A percentile compares a stretch with the other conserved stretches of the same genome.
These are phyloP conservation scores for Hymenoscyphus linearis DNA, from an alignment of 2,329 filamentous ascomycete genomes.

Conservation along the genomic window DNA sequence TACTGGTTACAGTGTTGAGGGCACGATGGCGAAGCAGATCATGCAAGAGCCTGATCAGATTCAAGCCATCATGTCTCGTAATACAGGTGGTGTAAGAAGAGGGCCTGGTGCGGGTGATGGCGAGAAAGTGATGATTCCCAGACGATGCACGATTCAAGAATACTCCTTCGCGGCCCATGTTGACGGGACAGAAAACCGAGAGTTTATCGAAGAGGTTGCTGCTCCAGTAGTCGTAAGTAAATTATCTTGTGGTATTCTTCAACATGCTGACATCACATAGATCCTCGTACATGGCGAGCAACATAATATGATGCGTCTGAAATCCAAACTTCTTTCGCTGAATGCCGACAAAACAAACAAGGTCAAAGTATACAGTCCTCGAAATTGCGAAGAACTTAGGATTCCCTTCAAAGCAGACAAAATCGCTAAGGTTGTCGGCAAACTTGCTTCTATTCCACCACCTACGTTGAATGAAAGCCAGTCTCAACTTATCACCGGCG, in stretches of 20 bases:
- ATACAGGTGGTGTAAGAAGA: conserved; percentile 56
- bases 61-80: conserved; percentile 83
- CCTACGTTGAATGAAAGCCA: conserved; percentile 39
- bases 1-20: conserved; percentile 96
- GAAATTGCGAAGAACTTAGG: conserved; percentile 89
- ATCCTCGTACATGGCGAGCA: conserved; percentile 96
- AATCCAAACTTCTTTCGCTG: conserved; percentile 89
- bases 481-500: conserved; percentile 69
- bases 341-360: conserved; percentile 74
- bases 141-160: conserved; percentile 88
- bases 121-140: conserved; percentile 87
- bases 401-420: conserved; percentile 97
- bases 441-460: conserved; percentile 75
- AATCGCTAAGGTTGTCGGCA: conserved; percentile 90
- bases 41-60: conserved; percentile 94
- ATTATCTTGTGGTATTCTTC: background rate
- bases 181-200: conserved; percentile 89
- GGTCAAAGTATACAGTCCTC: conserved; percentile 87
- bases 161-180: conserved; percentile 96
- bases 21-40: conserved; percentile 95
- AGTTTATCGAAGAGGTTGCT: conserved; percentile 91
- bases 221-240: conserved; percentile 84
- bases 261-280: conserved; percentile 39
- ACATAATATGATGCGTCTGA: conserved; percentile 96
- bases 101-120: conserved; percentile 56